These are phyloP conservation scores for Psilocybe tampanensis DNA, from an alignment of 768 basidiomycete species.

Conservation along the genomic window DNA sequence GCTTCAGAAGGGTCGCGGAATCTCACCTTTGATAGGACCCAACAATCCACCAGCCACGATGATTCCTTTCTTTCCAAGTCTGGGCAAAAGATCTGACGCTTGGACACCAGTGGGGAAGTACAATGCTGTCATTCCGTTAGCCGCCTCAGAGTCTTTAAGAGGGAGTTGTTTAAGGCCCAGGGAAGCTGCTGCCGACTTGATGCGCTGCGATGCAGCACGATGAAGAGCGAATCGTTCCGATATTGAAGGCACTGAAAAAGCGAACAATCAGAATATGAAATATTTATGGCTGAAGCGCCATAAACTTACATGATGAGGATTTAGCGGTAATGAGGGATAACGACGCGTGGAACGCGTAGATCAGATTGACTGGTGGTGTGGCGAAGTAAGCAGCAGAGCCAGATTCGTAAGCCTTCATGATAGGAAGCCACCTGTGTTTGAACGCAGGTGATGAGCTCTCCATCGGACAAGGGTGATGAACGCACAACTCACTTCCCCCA, in stretches of 20 bases:
- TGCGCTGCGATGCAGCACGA: constrained; percentile 60
- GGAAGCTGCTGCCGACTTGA: constrained; percentile 66
- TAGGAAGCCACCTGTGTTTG: constrained; percentile 74
- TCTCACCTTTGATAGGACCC: constrained; percentile 71
- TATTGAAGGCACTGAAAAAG: constrained; percentile 56
- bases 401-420: constrained; percentile 92
- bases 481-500: constrained; percentile 48
- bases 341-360: constrained; percentile 89
- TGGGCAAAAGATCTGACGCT: constrained; percentile 76
- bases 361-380: constrained; percentile 92
- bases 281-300: not conserved
- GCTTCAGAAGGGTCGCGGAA: constrained; percentile 5
- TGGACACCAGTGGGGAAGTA: constrained; percentile 85
- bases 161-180: constrained; percentile 82
- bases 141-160: constrained; percentile 57
- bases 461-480: not conserved
- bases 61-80: constrained; percentile 69
- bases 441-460: not conserved
- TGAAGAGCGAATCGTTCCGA: constrained; percentile 81
- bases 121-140: constrained; percentile 96
- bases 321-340: constrained; percentile 64
- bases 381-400: constrained; percentile 89
- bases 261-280: not conserved
- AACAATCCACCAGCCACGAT: constrained; percentile 91
- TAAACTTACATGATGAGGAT: constrained; percentile 6